These are phyloP conservation scores for Toxoplasma gondii DNA, from an alignment of 169 alveolate species.

Conservation along the genomic window DNA sequence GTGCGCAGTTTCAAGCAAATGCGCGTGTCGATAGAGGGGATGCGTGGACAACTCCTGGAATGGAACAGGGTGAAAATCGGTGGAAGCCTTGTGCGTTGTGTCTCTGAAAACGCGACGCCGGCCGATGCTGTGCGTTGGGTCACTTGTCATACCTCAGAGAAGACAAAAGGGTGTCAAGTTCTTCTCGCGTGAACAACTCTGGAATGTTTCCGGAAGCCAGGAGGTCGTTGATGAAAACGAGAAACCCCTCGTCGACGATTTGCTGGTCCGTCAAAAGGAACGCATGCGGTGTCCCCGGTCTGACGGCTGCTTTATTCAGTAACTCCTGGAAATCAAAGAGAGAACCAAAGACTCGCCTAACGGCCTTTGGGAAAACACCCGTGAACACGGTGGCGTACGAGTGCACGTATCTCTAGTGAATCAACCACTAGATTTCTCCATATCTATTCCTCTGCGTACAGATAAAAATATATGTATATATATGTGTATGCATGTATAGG, in stretches of 20 bases:
- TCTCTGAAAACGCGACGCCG: no score
- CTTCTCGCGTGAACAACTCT: conserved; percentile 93
- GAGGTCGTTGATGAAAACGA: conserved; percentile 94
- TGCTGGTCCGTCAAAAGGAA: conserved; percentile 94
- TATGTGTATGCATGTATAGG: neutral
- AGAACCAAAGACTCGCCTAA: neutral
- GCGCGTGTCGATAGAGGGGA: no score
- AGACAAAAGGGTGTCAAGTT: conserved; percentile 88
- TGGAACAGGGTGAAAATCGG: no score
- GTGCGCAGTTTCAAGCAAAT: no score
- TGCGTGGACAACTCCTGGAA: no score
- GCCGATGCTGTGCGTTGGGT: no score
- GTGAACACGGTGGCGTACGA: no score
- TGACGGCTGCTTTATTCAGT: conserved; percentile 92
- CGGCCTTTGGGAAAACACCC: neutral
- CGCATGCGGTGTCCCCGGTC: conserved; percentile 91
- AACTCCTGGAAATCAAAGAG: conserved; percentile 79
- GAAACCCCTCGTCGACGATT: conserved; percentile 92
- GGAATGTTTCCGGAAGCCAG: conserved; percentile 95
- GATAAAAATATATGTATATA: no score
- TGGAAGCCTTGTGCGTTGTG: no score
- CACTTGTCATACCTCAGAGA: conserved; percentile 81
- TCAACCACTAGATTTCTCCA: no score
- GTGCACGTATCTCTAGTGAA: no score
- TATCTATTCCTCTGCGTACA: no score